Evolutionary conservation across 371 early-diverging fungal genomes (phyloP).

Genomic region (Nematocida major): DNA sequence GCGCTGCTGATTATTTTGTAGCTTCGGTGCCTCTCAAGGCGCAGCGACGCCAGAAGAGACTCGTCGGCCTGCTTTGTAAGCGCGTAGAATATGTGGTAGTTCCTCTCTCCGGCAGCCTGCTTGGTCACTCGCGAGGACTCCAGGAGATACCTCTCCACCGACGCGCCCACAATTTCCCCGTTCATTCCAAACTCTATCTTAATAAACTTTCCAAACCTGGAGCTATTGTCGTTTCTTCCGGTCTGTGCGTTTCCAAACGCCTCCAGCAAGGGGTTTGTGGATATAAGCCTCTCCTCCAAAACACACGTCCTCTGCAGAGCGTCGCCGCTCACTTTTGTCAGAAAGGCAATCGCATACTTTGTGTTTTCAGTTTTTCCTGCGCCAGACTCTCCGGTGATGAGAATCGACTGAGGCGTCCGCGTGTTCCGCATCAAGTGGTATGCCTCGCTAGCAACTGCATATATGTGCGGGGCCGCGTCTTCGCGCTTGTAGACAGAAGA

Average conservation of each 20-base stretch:
- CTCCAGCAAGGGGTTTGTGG: conserved; percentile 94
- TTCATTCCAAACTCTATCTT: conserved; percentile 85
- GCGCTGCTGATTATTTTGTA: conserved; percentile 83
- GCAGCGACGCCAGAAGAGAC: conserved; percentile 66
- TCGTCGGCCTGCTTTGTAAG: conserved; percentile 74
- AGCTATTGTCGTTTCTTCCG: conserved; percentile 94
- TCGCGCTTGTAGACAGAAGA: conserved; percentile 71
- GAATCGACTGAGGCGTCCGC: conserved; percentile 86
- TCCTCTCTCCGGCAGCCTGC: conserved; percentile 79
- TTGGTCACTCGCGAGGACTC: conserved; percentile 86
- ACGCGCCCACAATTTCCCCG: conserved; percentile 79
- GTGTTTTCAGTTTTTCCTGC: conserved; percentile 99
- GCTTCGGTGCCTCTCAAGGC: conserved; percentile 64
- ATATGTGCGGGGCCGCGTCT: conserved; percentile 89
- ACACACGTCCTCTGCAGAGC: conserved; percentile 11
- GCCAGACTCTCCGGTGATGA: conserved; percentile 98
- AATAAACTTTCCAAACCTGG: conserved; percentile 97
- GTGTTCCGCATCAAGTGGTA: conserved; percentile 85
- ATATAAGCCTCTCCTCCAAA: conserved; percentile 82
- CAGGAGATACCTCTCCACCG: conserved; percentile 90
- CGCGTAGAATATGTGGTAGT: conserved; percentile 97
- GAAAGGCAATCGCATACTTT: conserved; percentile 94
- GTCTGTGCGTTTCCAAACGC: conserved; percentile 99
- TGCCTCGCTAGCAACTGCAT: conserved; percentile 82
- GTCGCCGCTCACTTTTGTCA: conserved; percentile 76